Evolutionary conservation across 2,329 filamentous ascomycete genomes (phyloP), one percentile per base, ranked within the genome.

Genomic region (Ceratocystis eucalypticola): DNA sequence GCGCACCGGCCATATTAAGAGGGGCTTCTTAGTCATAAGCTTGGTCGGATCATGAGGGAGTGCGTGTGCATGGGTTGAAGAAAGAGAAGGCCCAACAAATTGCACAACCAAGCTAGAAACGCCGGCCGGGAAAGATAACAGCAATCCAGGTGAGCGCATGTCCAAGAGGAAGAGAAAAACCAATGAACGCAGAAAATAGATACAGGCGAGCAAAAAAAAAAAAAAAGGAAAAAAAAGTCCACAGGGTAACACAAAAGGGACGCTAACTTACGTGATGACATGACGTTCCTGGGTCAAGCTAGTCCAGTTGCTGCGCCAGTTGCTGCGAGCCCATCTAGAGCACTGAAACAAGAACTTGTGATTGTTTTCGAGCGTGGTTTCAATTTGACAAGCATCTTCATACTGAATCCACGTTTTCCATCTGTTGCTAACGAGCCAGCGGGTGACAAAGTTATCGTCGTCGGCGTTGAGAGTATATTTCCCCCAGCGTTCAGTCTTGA

Each of bases 331-430:
- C 93, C 93, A 97, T 61, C 93, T 84, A 61, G 93, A 85, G 76
- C 93, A 97, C 77, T 97, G 93, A 74, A 90, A 93, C 69, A 97
- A 79, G 73, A 96, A 97, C 73, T 92, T 95, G 66, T 82, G 80
- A 74, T 92, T 88, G 74, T 93, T 89, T 76, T 96, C 93, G 50
- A 97, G 81, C 2, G 92, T 96, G 30, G 93, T 97, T 78, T 94
- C 87, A 68, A 97, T 88, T 76, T 95, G 89, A 72, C 90, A 95
- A 74, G 95, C 90, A 61, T 83, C 84, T 75, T 96, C 88, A 77
- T 96, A 96, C 78, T 97, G 93, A 75, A 96, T 89, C 81, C 89
- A 93, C 25, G 92, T 96, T 78, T 95, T 91, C 89, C 91, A 96
- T 71, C 87, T 83, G 77, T 96, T 88, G 70, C 86, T 89, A 71